phyloP scores from a whole-genome alignment of 768 basidiomycete genomes.

The Melanogaster broomeanus region DNA sequence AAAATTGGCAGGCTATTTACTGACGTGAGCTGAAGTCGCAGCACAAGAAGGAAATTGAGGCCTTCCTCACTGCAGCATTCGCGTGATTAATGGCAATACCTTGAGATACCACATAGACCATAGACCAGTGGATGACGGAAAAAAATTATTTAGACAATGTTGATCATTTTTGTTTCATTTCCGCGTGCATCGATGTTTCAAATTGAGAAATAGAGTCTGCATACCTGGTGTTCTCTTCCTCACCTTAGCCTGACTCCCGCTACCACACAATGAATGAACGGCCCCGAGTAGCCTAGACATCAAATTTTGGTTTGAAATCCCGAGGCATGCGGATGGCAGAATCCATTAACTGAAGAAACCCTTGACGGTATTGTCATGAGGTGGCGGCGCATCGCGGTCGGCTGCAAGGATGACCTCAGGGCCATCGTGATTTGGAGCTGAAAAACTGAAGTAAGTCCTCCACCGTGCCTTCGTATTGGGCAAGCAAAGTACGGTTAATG shows the following conservation, averaged over 20 bases:
- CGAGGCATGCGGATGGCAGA: not conserved
- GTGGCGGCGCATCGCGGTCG: not conserved
- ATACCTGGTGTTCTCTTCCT: constrained; percentile 7
- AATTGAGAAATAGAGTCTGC: constrained; percentile 23
- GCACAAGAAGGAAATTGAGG: constrained; percentile 85
- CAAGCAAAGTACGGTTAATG: no score
- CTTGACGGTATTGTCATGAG: no score
- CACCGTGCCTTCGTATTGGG: not conserved
- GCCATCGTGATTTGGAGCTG: not conserved
- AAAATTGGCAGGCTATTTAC: constrained; percentile 10
- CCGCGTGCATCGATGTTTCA: constrained; percentile 21
- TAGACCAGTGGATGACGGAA: constrained; percentile 9
- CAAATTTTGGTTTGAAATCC: constrained; percentile 17
- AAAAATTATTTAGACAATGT: constrained; percentile 18
- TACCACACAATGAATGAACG: constrained; percentile 19
- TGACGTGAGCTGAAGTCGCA: constrained; percentile 45
- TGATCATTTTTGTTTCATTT: constrained; percentile 27
- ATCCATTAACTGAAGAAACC: no score
- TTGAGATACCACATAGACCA: constrained; percentile 13
- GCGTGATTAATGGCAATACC: constrained; percentile 12
- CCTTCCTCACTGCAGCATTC: constrained; percentile 63
- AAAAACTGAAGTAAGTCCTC: not conserved
- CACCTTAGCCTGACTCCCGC: constrained; percentile 4
- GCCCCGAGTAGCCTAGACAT: constrained; percentile 2
- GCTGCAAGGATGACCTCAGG: not conserved